Evolutionary conservation across 441 rosid genomes (phyloP).

Genomic region (Daphne laureola): DNA sequence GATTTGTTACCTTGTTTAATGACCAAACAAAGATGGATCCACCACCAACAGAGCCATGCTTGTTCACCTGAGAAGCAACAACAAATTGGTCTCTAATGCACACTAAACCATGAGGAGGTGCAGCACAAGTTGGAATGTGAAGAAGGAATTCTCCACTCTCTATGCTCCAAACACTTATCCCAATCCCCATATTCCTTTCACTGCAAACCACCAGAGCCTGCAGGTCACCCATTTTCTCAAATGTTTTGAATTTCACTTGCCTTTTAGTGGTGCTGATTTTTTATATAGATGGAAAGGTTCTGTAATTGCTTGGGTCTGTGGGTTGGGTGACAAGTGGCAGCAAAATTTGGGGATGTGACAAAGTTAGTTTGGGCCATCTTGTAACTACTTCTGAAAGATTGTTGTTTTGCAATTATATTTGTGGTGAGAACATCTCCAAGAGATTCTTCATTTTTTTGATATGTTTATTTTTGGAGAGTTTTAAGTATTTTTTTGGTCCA

Average conservation of each 20-base stretch:
- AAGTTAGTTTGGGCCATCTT: conserved; percentile 16
- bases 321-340: conserved; percentile 16
- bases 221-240: conserved; percentile 19
- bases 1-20: conserved; percentile 31
- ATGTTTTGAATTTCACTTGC: neutral
- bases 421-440: too few species aligned
- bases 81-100: conserved; percentile 30
- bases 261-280: too few species aligned
- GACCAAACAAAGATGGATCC: conserved; percentile 42
- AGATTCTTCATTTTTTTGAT: too few species aligned
- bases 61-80: conserved; percentile 35
- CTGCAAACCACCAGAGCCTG: conserved; percentile 41
- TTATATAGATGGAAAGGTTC: neutral
- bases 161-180: conserved; percentile 32
- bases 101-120: conserved; percentile 34
- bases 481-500: too few species aligned
- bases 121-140: conserved; percentile 41
- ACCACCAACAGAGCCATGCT: conserved; percentile 38
- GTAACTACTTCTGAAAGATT: neutral
- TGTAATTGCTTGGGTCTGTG: neutral
- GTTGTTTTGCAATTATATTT: neutral
- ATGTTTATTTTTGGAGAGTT: too few species aligned
- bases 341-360: conserved; percentile 16
- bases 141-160: conserved; percentile 32
- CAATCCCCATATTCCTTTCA: conserved; percentile 31